phyloP scores from a whole-genome alignment of 768 basidiomycete species.

The Tephrocybe sp. region DNA sequence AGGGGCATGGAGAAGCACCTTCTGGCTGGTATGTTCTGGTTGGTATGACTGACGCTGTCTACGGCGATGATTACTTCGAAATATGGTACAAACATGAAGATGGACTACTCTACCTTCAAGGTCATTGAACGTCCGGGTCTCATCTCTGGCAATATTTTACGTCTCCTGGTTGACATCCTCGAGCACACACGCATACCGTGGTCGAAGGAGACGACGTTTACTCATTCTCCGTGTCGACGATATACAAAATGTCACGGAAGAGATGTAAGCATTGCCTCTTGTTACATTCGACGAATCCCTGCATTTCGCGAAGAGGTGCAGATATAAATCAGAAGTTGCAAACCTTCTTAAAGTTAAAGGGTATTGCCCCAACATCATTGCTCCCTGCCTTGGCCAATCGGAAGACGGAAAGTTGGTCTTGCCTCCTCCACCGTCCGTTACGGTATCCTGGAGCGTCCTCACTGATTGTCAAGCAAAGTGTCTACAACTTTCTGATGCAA shows the following conservation, averaged over 20 bases:
- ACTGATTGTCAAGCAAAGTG: background rate
- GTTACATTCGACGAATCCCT: background rate
- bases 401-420: slow-evolving; percentile 7
- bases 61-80: too few species aligned
- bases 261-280: background rate
- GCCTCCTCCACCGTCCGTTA: background rate
- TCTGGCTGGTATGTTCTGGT: too few species aligned
- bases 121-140: background rate
- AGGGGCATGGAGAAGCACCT: too few species aligned
- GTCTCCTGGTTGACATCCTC: background rate
- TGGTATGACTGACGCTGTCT: too few species aligned
- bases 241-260: background rate
- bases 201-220: slow-evolving; percentile 2
- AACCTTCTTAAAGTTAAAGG: slow-evolving; percentile 9
- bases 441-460: background rate
- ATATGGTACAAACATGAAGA: background rate
- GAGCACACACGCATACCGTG: background rate
- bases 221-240: background rate
- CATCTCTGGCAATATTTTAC: slow-evolving; percentile 7
- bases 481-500: slow-evolving; percentile 4
- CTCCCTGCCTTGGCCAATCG: slow-evolving; percentile 4
- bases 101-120: background rate
- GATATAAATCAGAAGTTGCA: background rate
- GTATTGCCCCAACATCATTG: background rate
- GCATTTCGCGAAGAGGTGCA: slow-evolving; percentile 3